Base-by-base conservation (phyloP, 257 asterid species). In the Oldenlandia corymbosa region DNA sequence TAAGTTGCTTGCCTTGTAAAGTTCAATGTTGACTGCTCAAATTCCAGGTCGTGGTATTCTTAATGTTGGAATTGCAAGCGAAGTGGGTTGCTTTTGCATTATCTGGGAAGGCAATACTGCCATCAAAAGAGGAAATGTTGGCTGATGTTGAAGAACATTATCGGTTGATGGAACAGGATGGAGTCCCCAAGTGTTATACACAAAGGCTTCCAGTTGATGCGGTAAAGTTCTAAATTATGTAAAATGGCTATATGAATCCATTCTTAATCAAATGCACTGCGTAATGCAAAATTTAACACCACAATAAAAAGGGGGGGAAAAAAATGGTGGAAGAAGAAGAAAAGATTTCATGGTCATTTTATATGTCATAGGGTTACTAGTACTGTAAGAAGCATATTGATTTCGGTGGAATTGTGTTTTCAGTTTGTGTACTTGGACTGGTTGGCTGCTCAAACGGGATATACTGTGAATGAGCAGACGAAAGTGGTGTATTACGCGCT, bases 11-110 rank as follows among this genome's bases (percentile, higher is more conserved):
- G 21, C 21, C 27, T 48, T 20, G 27, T 17, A n/a, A n/a, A n/a
- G n/a, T n/a, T n/a, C n/a, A n/a, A n/a, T n/a, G n/a, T n/a, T n/a
- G n/a, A n/a, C n/a, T n/a, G n/a, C n/a, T n/a, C n/a, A 34, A 3
- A 34, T 34, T 9, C 6, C 39, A 88, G 58, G 49, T 36, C 1
- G 51, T 45, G 10, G 62, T 10, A 23, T 65, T 81, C 76, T 64
- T 10, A 18, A 41, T 64, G 83, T 6, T 75, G 9, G 94, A 83
- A 31, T 62, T 82, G 30, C 96, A 88, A 79, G 80, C 85, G 8
- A 81, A 73, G 78, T 88, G 94, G 94, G 72, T 83, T 14, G 88
- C 94, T 0, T 67, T 30, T 4, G 77, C 75, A 49, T 61, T 85
- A 50, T 81, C 87, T 0, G 87, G 89, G 11, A 78, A 70, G 62